Evolutionary conservation across 495 filamentous ascomycete genomes (phyloP).

Genomic region (Aspergillus nanangensis): DNA sequence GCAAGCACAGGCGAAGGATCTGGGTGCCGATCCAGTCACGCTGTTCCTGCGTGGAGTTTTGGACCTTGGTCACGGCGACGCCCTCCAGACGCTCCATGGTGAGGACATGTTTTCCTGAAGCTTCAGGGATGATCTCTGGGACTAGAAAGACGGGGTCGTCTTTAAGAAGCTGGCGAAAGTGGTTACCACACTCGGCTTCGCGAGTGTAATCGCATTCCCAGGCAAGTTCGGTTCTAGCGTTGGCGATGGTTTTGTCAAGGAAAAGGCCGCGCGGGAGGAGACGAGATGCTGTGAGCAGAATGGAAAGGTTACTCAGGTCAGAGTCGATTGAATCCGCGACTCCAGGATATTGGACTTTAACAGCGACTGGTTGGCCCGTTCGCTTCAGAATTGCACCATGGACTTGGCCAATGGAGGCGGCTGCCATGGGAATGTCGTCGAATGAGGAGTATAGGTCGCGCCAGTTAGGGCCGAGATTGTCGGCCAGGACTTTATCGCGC

Average conservation of each 20-base stretch:
- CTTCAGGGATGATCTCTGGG: conserved; percentile 71
- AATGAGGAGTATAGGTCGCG: conserved; percentile 77
- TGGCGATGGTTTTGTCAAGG: conserved; percentile 95
- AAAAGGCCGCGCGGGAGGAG: conserved; percentile 89
- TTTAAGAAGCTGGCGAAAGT: conserved; percentile 67
- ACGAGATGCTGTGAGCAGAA: conserved; percentile 84
- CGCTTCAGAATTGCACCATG: conserved; percentile 79
- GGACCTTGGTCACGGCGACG: conserved; percentile 79
- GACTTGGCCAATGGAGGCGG: conserved; percentile 97
- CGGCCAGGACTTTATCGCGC: conserved; percentile 72
- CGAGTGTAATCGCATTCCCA: conserved; percentile 97
- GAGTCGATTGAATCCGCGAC: conserved; percentile 93
- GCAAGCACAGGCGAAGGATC: conserved; percentile 86
- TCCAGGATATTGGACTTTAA: conserved; percentile 98
- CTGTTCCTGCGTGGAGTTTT: conserved; percentile 70
- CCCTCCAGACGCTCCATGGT: conserved; percentile 92
- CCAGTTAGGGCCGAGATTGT: conserved; percentile 83
- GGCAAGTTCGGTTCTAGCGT: conserved; percentile 84
- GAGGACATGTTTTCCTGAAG: conserved; percentile 79
- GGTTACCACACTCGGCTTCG: conserved; percentile 72
- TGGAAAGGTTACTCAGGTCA: conserved; percentile 85
- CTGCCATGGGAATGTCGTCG: conserved; percentile 87
- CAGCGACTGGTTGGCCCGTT: conserved; percentile 72
- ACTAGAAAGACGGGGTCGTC: conserved; percentile 76
- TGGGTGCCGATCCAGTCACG: conserved; percentile 88